Percentiles rank a stretch among this genome's conserved stretches.
phyloP scores from a whole-genome alignment of 192 early-diverging fungal species.

The Backusella macrospora region DNA sequence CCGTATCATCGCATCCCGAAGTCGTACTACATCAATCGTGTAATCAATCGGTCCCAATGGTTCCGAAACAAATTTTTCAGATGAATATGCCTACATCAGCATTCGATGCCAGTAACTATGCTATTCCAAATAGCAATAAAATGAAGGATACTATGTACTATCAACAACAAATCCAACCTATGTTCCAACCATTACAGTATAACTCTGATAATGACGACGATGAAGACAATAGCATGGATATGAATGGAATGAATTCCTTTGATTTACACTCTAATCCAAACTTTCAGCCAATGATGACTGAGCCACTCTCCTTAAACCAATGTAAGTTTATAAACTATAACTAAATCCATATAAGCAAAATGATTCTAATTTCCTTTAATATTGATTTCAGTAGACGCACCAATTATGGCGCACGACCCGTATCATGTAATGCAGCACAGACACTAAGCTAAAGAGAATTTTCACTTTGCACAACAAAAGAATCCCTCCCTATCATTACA shows the following conservation, averaged over 20 bases:
- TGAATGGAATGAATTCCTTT: not conserved
- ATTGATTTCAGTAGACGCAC: not conserved
- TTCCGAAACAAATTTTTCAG: conserved; percentile 7
- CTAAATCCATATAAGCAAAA: not conserved
- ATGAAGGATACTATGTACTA: not conserved
- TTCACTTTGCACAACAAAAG: conserved; percentile 4
- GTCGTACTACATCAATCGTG: not conserved
- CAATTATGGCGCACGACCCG: conserved; percentile 11
- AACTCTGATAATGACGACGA: conserved; percentile 14
- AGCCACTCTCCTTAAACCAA: conserved; percentile 6
- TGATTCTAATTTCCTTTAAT: conserved; percentile 11
- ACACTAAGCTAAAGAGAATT: conserved; percentile 12
- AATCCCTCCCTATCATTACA: conserved; percentile 5
- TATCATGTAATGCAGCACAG: conserved; percentile 12
- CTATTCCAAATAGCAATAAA: not conserved
- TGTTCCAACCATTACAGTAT: not conserved
- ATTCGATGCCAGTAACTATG: conserved; percentile 1
- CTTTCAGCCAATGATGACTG: conserved; percentile 10
- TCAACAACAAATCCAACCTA: not conserved
- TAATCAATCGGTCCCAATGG: conserved; percentile 9
- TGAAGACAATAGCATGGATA: conserved; percentile 17
- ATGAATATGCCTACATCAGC: not conserved
- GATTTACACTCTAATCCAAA: not conserved
- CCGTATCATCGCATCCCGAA: conserved; percentile 8
- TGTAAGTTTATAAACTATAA: conserved; percentile 14